phyloP scores from a whole-genome alignment of 208 protist genomes.

The Leishmania martiniquensis region DNA sequence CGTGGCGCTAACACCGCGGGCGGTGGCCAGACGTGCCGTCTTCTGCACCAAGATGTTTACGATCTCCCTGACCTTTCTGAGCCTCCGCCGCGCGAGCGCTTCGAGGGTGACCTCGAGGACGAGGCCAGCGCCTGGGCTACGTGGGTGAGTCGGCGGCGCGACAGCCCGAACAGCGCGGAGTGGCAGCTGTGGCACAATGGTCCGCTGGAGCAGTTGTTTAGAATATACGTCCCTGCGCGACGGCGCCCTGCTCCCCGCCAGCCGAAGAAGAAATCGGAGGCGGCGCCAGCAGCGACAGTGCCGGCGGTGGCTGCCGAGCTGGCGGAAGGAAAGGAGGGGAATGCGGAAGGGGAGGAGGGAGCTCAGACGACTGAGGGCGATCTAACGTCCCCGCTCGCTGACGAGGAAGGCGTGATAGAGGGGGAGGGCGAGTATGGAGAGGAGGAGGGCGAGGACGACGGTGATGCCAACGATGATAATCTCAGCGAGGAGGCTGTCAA shows the following conservation, averaged over 20 bases:
- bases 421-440: constrained; percentile 6
- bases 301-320: background rate
- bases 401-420: background rate
- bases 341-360: constrained; percentile 7
- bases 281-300: constrained; percentile 1
- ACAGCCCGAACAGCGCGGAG: constrained; percentile 81
- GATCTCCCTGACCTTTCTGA: constrained; percentile 53
- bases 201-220: constrained; percentile 50
- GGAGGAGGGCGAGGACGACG: constrained; percentile 5
- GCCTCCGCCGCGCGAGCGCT: constrained; percentile 33
- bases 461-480: background rate
- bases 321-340: constrained; percentile 2
- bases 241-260: constrained; percentile 27
- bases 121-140: constrained; percentile 47
- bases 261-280: constrained; percentile 5
- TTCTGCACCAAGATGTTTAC: constrained; percentile 61
- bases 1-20: background rate
- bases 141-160: constrained; percentile 62
- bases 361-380: background rate
- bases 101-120: constrained; percentile 47
- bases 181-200: constrained; percentile 89
- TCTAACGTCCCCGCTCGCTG: background rate
- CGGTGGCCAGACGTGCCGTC: constrained; percentile 27
- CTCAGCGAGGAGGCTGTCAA: constrained; percentile 8
- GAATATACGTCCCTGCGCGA: constrained; percentile 48